phyloP scores from a whole-genome alignment of 352 stramenopile species.

The Aphanomyces invadans region DNA sequence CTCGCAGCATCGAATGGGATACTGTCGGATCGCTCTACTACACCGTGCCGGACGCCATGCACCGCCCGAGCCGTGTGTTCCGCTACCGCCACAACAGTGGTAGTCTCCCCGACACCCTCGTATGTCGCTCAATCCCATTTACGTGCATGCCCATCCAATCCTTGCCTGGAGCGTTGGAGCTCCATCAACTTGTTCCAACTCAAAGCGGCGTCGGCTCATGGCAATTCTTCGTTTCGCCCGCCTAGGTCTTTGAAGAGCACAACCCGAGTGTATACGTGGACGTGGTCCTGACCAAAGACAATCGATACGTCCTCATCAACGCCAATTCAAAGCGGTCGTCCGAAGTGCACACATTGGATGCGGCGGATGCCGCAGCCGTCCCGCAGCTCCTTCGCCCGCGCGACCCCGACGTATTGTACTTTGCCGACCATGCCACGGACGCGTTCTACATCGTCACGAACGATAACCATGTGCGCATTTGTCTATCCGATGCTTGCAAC shows the following conservation, averaged over 20 bases:
- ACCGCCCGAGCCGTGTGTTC: constrained; percentile 54
- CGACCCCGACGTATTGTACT: constrained; percentile 65
- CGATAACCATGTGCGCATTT: constrained; percentile 33
- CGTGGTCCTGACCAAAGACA: constrained; percentile 78
- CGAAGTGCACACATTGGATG: constrained; percentile 55
- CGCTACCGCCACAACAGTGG: constrained; percentile 34
- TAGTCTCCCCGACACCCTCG: background rate
- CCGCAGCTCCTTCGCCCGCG: constrained; percentile 45
- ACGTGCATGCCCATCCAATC: no score
- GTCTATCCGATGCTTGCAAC: no score
- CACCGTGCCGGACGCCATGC: constrained; percentile 56
- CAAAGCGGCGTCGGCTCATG: no score
- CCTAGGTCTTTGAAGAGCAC: constrained; percentile 73
- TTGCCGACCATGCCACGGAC: constrained; percentile 63
- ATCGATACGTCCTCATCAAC: constrained; percentile 71
- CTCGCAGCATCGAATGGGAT: constrained; percentile 75
- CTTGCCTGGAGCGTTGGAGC: no score
- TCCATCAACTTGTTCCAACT: no score
- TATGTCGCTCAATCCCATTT: no score
- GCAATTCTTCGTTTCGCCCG: no score
- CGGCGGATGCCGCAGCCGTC: constrained; percentile 24
- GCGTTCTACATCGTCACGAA: constrained; percentile 82
- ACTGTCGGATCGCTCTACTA: constrained; percentile 52
- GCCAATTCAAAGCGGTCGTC: constrained; percentile 83
- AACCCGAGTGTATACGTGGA: constrained; percentile 79